A percentile compares a stretch with the other conserved stretches of the same genome.
These are phyloP conservation scores for Acidiella bohemica DNA, from an alignment of 495 filamentous ascomycete species.

Conservation along the genomic window DNA sequence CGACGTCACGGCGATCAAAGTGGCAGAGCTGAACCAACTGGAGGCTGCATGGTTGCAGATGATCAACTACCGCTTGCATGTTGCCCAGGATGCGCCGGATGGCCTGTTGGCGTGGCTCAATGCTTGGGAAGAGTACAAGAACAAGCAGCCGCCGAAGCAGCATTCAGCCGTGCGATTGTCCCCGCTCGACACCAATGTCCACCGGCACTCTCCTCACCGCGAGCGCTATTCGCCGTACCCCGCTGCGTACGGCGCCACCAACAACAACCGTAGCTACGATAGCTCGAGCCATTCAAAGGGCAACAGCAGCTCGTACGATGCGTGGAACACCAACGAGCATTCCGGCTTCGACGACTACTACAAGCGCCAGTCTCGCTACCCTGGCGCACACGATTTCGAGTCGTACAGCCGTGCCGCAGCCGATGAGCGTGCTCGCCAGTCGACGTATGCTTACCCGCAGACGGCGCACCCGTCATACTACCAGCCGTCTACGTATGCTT, in stretches of 20 bases:
- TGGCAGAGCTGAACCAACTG: slow-evolving; percentile 74
- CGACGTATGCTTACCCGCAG: slow-evolving; percentile 18
- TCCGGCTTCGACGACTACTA: slow-evolving; percentile 31
- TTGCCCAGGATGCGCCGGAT: slow-evolving; percentile 66
- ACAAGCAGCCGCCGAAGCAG: slow-evolving; percentile 40
- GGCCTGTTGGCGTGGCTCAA: slow-evolving; percentile 72
- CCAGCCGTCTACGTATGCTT: slow-evolving; percentile 19
- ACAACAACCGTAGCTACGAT: no score
- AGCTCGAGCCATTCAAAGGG: no score
- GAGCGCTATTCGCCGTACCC: slow-evolving; percentile 21
- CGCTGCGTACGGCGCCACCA: slow-evolving; percentile 30
- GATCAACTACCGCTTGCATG: slow-evolving; percentile 78
- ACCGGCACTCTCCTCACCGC: slow-evolving; percentile 26
- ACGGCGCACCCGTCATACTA: slow-evolving; percentile 17
- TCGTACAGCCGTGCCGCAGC: slow-evolving; percentile 36
- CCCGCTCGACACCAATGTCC: slow-evolving; percentile 55
- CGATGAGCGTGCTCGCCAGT: slow-evolving; percentile 26
- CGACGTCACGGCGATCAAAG: slow-evolving; percentile 86
- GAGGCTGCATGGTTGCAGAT: slow-evolving; percentile 84
- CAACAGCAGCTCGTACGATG: slow-evolving; percentile 34
- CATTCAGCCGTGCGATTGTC: slow-evolving; percentile 42
- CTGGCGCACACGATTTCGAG: slow-evolving; percentile 25
- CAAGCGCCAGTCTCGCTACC: slow-evolving; percentile 26
- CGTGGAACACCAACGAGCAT: slow-evolving; percentile 46
- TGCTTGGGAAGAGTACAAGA: slow-evolving; percentile 72